Base-by-base conservation (phyloP, 1,284 basidiomycete species). In the Cryptococcus sp. region DNA sequence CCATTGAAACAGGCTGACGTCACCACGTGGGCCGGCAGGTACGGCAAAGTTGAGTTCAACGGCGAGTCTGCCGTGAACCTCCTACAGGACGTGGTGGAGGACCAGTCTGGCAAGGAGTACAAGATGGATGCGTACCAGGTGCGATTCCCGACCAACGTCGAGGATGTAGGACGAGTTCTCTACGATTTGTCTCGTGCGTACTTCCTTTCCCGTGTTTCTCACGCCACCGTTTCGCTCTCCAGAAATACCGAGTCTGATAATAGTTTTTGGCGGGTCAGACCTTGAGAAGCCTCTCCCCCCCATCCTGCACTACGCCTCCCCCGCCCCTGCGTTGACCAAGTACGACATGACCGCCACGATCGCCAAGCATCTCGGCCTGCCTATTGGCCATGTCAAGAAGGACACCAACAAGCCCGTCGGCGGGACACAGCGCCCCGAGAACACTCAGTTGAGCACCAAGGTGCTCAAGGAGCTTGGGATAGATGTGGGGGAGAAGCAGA, bases 71-170 rank as follows among this genome's bases (percentile, higher is more conserved):
- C 80, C 0, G 75, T 81, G 52, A 80, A 80, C 59, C 60, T 78
- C 20, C 65, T 81, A 6, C 64, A 77, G 18, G 78, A 80, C 56
- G 74, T 79, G 5, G 75, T 80, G 1, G 57, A 76, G 35, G 73
- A 77, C 36, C 77, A 79, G 54, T 77, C 75, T 4, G 79, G 79
- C 6, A 79, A 79, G 60, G 56, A 60, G 52, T 77, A 78, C 66
- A 72, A 73, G 51, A 79, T 79, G 77, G 77, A 79, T 60, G 66
- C 75, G 37, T 75, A 73, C 59, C 77, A 77, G 60, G 69, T 73
- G 24, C 65, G 80, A 40, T 80, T 78, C 65, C 80, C 80, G 2
- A 82, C 80, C 13, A 78, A 76, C 56, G 80, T 80, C 8, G 65
- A 63, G 20, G 80, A 81, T 57, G 76, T 81, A 35, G 79, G 77